Base-by-base conservation (phyloP, 179 eudicot genomes). In the Beta macrorhiza region DNA sequence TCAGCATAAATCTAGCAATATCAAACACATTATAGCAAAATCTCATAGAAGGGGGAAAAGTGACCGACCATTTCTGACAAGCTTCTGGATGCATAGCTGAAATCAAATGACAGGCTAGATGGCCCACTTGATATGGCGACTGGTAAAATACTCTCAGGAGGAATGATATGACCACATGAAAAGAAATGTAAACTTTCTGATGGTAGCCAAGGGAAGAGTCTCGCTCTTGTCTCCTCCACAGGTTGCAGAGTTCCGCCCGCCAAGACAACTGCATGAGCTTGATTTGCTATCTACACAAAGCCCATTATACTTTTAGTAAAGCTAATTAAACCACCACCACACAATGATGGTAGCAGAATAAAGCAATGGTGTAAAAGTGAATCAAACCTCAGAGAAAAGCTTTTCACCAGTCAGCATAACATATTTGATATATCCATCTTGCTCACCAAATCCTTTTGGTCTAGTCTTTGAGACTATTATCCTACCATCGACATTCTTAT, bases 231-330 rank as follows among this genome's bases (percentile, higher is more conserved):
- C 87, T 93, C 98, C 85, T 93, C 97, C 81, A 92, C 89, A 68
- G 98, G 99, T 79, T 95, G 98, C 79, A 95, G 87, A 83, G 99
- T 93, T 83, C 99, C 99, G 55, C 99, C 98, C 7, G 95, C 95
- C 84, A 95, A 87, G 77, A 95, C 79, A 65, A 95, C 88, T 77
- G 97, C 91, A 87, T 90, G 99, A 71, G 95, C 94, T 92, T 93
- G 88, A 86, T 90, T 85, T 37, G 84, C 86, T 78, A 95, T 87
- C 99, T 95, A 72, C 83, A 72, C 83, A 49, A 47, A 59, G 17
- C 22, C 57, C 81, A 74, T 22, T 2, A 20, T 16, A 29, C 29
- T 7, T 17, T 25, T 49, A 32, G 47, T 70, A 49, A 45, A 74
- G 13, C 57, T 52, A 65, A 74, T 12, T 7, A 73, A 49, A 44